phyloP scores from a whole-genome alignment of 108 stramenopile species.

The Skeletonema marinoi region DNA sequence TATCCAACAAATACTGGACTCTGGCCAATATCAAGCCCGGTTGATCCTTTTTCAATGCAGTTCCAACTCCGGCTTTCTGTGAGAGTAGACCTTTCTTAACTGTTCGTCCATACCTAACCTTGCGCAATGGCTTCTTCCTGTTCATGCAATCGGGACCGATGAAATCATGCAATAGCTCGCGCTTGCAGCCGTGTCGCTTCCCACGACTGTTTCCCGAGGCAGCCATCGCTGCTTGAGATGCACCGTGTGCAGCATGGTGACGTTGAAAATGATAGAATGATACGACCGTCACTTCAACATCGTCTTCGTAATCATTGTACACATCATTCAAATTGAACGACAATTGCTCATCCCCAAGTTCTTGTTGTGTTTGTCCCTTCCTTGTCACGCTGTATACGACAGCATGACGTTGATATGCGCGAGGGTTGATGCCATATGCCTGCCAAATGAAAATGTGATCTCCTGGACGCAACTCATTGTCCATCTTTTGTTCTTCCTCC shows the following conservation, averaged over 20 bases:
- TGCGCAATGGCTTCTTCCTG: constrained; percentile 39
- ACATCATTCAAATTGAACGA: constrained; percentile 25
- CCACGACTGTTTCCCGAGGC: constrained; percentile 31
- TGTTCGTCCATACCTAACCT: constrained; percentile 39
- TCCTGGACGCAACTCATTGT: constrained; percentile 44
- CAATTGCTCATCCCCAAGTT: constrained; percentile 8
- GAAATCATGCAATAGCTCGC: constrained; percentile 28
- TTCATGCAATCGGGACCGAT: constrained; percentile 32
- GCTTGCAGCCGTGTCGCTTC: constrained; percentile 32
- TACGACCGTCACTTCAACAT: constrained; percentile 43
- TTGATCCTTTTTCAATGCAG: constrained; percentile 45
- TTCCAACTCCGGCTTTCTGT: constrained; percentile 43
- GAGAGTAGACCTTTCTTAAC: constrained; percentile 32
- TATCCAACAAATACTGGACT: constrained; percentile 42
- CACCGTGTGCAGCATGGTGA: constrained; percentile 25
- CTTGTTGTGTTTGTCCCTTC: constrained; percentile 3
- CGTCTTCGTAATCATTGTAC: constrained; percentile 19
- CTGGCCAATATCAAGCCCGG: constrained; percentile 41
- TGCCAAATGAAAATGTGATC: constrained; percentile 59
- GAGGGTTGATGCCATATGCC: constrained; percentile 43
- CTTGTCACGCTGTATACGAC: constrained; percentile 38
- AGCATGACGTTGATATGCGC: constrained; percentile 51
- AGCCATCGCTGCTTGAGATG: constrained; percentile 12
- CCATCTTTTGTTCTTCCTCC: constrained; percentile 34
- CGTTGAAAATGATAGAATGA: constrained; percentile 52